Base-by-base conservation (phyloP, 257 asterid genomes). In the Fraxinus quadrangulata region DNA sequence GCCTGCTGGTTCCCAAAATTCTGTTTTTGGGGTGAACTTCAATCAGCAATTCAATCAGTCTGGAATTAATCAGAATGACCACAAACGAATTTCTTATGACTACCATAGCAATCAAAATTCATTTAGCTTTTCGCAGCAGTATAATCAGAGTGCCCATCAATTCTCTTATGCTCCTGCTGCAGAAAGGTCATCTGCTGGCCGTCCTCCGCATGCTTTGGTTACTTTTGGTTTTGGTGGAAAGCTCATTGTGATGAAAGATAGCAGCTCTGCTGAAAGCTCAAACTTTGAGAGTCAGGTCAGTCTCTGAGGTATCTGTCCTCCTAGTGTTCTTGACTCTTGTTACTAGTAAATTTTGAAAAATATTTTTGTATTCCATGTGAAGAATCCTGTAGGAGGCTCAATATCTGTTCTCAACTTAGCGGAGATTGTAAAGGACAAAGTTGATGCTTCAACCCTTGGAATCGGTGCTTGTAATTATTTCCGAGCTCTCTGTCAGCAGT, bases 151-250 rank as follows among this genome's bases (percentile, higher is more conserved):
- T 81, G 78, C 87, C 23, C 9, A 16, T 80, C 92, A 89, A 79
- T 81, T 78, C 73, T 47, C 97, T 13, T 83, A 88, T 75, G 67
- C 91, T 66, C 88, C 92, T 56, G 79, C 86, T 39, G 54, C 89
- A 8, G 94, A 86, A 76, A 93, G 94, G 85, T 91, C 97, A 66
- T 88, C 97, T 81, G 94, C 92, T 6, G 97, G 93, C 65, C 96
- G 98, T 67, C 98, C 99, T 70, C 90, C 93, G 14, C 97, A 93
- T 86, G 99, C 99, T 74, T 84, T 95, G 86, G 97, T 90, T 78
- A 74, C 92, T 75, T 95, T 95, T 81, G 99, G 98, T 56, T 95
- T 95, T 80, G 99, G 99, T 71, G 98, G 99, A 80, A 95, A 95
- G 83, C 92, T 95, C 74, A 87, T 95, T 72, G 89, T 95, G 85